Base-by-base conservation (phyloP, 139 green algal species). In the Axilococcus clingmanii region DNA sequence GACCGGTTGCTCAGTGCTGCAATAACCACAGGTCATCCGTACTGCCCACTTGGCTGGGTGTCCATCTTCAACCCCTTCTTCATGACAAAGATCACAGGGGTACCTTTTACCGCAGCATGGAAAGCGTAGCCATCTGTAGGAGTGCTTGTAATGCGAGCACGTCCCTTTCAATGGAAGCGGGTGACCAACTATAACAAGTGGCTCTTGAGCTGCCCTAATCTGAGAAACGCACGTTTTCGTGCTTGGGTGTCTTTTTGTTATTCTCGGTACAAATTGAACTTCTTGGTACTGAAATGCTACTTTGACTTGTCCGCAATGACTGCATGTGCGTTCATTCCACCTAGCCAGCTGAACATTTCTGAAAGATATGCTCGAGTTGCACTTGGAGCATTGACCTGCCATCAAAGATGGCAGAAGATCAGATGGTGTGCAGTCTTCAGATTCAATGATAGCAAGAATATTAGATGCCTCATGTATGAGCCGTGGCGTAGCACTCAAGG, bases 101-200 rank as follows among this genome's bases (percentile, higher is more conserved):
- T 70, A 79, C 42, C 72, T 49, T 41, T 40, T 31, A 43, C 80
- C 80, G 50, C 80, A 88, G 61, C 80, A 88, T 11, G 80, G 80
- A 54, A 88, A 88, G 24, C 80, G 75, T 50, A 88, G 53, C 79
- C 78, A 88, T 33, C 79, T 68, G 60, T 86, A 72, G 3, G 68
- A 80, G 55, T 86, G 78, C 28, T 50, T 62, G 61, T 88, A 88
- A 63, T 88, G 80, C 38, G 59, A 67, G 64, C 80, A 87, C 1
- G 79, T 71, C 23, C 79, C 79, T n/a, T 70, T 45, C 4, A 63
- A 47, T 2, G 78, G 79, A 53, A 87, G 62, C 1, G 69, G 71
- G 34, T 73, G 55, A 0, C 79, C 79, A 3, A 56, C 33, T 7
- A 8, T 19, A 22, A 43, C 14, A 38, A 23, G 24, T 2, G 14